Conservation (phyloP, 2,329 filamentous ascomycete genomes). For the Westerdykella sp. region DNA sequence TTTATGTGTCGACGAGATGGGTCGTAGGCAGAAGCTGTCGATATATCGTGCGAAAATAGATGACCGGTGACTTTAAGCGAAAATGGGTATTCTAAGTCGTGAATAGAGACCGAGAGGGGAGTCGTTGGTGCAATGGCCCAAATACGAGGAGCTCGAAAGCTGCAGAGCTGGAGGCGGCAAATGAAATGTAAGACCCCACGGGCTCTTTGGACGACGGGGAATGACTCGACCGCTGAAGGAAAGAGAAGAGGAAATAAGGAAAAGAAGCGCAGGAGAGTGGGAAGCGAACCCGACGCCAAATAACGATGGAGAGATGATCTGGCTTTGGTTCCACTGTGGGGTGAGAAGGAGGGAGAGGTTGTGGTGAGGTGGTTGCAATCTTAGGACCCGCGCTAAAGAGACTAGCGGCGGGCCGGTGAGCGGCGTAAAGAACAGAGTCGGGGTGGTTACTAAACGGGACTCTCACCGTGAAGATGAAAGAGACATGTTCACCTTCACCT, state of each 20-base stretch:
- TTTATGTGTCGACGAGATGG: slow-evolving; percentile 6
- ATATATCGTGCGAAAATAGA: not conserved
- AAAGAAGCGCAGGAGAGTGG: slow-evolving; percentile 29
- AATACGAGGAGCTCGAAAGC: not conserved
- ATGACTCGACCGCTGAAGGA: slow-evolving; percentile 29
- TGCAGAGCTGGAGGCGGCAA: slow-evolving; percentile 10
- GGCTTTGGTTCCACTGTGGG: slow-evolving; percentile 25
- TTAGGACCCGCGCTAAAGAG: slow-evolving; percentile 11
- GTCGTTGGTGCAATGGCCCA: not conserved
- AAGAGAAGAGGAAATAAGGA: slow-evolving; percentile 36
- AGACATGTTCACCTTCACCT: too few relatives aligned
- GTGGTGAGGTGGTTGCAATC: slow-evolving; percentile 18
- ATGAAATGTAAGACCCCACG: slow-evolving; percentile 26
- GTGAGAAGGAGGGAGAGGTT: slow-evolving; percentile 26
- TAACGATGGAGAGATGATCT: slow-evolving; percentile 28
- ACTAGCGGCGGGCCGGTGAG: slow-evolving; percentile 4
- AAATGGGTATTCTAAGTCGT: too few relatives aligned
- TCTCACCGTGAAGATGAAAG: too few relatives aligned
- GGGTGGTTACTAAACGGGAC: too few relatives aligned
- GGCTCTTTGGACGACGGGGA: slow-evolving; percentile 12
- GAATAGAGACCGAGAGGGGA: too few relatives aligned
- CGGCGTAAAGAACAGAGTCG: too few relatives aligned
- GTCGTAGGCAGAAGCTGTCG: not conserved
- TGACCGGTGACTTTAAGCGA: too few relatives aligned
- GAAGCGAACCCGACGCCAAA: slow-evolving; percentile 32